phyloP scores from a whole-genome alignment of 2,329 filamentous ascomycete species.

The Pseudocercospora eumusae region DNA sequence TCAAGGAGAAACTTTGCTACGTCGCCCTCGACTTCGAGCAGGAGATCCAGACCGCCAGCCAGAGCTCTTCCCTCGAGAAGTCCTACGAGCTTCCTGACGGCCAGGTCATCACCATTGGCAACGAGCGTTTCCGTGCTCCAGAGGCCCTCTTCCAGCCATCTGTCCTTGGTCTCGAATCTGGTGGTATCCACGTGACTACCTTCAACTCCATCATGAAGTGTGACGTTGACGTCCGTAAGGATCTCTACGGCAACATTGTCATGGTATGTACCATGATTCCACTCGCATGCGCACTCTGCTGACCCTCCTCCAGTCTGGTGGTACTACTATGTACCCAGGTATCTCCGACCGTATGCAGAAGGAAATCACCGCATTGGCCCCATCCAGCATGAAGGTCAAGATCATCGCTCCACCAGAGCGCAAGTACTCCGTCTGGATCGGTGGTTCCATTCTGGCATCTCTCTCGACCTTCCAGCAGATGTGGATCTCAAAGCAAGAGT shows the following conservation, averaged over 20 bases:
- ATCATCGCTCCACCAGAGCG: slow-evolving; percentile 99
- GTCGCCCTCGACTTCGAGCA: slow-evolving; percentile 99
- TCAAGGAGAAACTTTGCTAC: slow-evolving; percentile 99
- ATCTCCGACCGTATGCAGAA: slow-evolving; percentile 99
- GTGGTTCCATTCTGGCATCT: slow-evolving; percentile 99
- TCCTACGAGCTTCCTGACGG: slow-evolving; percentile 99
- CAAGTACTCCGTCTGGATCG: slow-evolving; percentile 99
- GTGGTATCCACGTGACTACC: slow-evolving; percentile 98
- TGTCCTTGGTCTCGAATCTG: slow-evolving; percentile 95
- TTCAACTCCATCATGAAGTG: slow-evolving; percentile 99
- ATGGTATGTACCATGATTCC: slow-evolving; percentile 71
- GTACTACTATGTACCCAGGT: slow-evolving; percentile 99
- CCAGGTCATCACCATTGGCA: slow-evolving; percentile 99
- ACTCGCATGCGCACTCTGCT: slow-evolving; percentile 31
- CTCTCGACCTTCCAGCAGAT: slow-evolving; percentile 99
- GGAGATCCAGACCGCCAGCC: slow-evolving; percentile 99
- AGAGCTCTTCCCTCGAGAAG: slow-evolving; percentile 99
- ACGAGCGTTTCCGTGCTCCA: slow-evolving; percentile 99
- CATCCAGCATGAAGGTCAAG: slow-evolving; percentile 99
- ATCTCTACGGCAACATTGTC: slow-evolving; percentile 99
- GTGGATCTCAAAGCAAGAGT: slow-evolving; percentile 99
- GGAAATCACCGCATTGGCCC: slow-evolving; percentile 99
- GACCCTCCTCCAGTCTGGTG: slow-evolving; percentile 75
- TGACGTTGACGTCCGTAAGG: slow-evolving; percentile 99
- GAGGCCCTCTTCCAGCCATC: slow-evolving; percentile 99